Base-by-base conservation (phyloP, 768 basidiomycete genomes). In the Leccinum variicolor region DNA sequence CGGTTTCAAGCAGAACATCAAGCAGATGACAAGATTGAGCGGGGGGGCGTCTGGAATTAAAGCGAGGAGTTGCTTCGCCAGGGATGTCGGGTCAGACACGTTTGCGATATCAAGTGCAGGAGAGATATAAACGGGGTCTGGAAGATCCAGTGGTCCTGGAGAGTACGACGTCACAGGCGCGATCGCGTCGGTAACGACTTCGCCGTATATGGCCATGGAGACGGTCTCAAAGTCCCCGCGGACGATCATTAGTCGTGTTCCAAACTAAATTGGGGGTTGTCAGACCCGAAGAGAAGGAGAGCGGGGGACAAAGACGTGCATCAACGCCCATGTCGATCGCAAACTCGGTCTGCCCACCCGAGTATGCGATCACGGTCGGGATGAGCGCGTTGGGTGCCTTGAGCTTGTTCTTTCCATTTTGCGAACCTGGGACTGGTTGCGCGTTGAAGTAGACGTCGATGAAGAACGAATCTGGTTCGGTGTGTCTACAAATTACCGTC, bases 1-100 rank as follows among this genome's bases (percentile, higher is more conserved):
- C 0, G 88, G 88, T 66, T 92, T 92, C 50, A 92, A 75, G 66
- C 89, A 90, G 63, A 91, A 87, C 81, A 91, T 86, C 23, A 92
- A 75, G 26, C 86, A 80, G 39, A 88, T 79, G 50, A 88, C 78
- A 14, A 90, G 79, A 6, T 82, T 75, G 6, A 92, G 78, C 1
- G 84, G 77, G 1, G 89, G 87, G 0, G 85, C 74, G 45, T 84
- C 76, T 10, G 86, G 83, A 17, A 89, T 82, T 26, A 88, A 72
- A 6, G 76, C 64, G 23, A 92, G 77, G 11, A 93, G 74, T 55
- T 84, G 77, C 54, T 79, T 79, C 2, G 89, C 89, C 23, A 91
- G 75, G 26, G 59, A 65, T 8, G 82, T 84, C 0, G 90, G 89
- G 64, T 89, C 85, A 1, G 73, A 60, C 26, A 77, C 74, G 59